Evolutionary conservation across 441 rosid genomes (phyloP), one percentile per base, ranked within the genome.

Genomic region (Gossypium schwendimanii): DNA sequence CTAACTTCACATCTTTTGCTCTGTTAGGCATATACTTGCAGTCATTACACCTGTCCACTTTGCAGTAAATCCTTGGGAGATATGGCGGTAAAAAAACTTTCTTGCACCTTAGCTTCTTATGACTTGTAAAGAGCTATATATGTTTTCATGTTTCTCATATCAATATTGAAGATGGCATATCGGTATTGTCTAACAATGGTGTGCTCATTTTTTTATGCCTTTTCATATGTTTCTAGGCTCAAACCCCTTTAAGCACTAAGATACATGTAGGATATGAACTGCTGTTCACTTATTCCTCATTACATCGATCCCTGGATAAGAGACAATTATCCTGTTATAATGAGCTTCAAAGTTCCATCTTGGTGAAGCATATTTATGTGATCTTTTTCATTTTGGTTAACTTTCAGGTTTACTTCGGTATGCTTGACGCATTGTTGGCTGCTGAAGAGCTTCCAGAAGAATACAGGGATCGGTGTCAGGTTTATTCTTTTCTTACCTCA

Each of bases 61-160:
- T 89, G 91, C 82, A 86, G 91, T 82, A 89, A 84, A 76, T 89
- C 94, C 66, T 75, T 89, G 78, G 94, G 94, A 75, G 88, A 89
- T 83, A 89, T 89, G 94, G 90, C 87, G 73, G 92, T 89, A 85
- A 80, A 82, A 49, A 18, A 71, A 77, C 69, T n/a, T 45, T 73
- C 49, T 58, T 10, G 10, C 47, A 31, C 9, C 57, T 65, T 44
- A 15, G 21, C 11, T 60, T 47, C 47, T 10, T 70, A 23, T 17
- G 47, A 70, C 14, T 70, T 49, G 17, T 24, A 50, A 49, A 55
- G 12, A 3, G 33, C 18, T 8, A 4, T 59, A 17, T 17, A 52
- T 52, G 2, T 21, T 69, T 28, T 49, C 21, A 20, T 63, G 44
- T 66, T 47, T 78, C 41, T 71, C 28, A 14, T 57, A n/a, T 24